Evolutionary conservation across 2,329 filamentous ascomycete genomes (phyloP).

Genomic region (Colletotrichum paranaense): DNA sequence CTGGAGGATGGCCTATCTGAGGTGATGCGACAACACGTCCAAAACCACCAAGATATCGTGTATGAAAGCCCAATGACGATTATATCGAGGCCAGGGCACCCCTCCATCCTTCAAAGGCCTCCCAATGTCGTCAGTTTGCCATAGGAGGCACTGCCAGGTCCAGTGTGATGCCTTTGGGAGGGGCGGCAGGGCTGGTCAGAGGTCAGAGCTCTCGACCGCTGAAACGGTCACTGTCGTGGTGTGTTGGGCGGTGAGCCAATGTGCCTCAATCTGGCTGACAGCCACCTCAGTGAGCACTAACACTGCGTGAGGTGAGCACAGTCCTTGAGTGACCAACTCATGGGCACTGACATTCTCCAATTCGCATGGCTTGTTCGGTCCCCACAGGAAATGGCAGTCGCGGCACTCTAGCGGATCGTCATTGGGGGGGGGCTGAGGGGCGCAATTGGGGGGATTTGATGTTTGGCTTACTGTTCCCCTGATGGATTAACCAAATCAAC

Average conservation of each 20-base stretch:
- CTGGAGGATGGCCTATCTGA: neutral
- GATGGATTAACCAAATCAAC: neutral
- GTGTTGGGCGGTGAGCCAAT: neutral
- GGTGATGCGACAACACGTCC: neutral
- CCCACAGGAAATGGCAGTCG: slow-evolving; percentile 1
- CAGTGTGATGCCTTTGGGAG: neutral
- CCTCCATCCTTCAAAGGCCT: neutral
- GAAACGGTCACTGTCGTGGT: slow-evolving; percentile 32
- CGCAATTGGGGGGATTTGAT: neutral
- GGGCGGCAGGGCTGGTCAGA: slow-evolving; percentile 16
- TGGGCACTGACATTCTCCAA: neutral
- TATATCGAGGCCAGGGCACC: neutral
- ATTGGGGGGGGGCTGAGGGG: neutral
- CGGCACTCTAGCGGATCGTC: slow-evolving; percentile 11
- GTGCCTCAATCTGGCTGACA: neutral
- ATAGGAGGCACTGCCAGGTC: neutral
- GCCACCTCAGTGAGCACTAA: neutral
- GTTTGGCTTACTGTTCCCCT: neutral
- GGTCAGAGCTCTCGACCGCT: slow-evolving; percentile 27
- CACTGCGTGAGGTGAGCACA: neutral
- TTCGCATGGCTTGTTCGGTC: neutral
- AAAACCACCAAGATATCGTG: neutral
- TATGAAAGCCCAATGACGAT: neutral
- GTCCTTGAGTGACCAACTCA: neutral
- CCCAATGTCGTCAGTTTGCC: slow-evolving; percentile 12